Conservation (phyloP, 2,329 filamentous ascomycete genomes). For the Venturia nashicola region DNA sequence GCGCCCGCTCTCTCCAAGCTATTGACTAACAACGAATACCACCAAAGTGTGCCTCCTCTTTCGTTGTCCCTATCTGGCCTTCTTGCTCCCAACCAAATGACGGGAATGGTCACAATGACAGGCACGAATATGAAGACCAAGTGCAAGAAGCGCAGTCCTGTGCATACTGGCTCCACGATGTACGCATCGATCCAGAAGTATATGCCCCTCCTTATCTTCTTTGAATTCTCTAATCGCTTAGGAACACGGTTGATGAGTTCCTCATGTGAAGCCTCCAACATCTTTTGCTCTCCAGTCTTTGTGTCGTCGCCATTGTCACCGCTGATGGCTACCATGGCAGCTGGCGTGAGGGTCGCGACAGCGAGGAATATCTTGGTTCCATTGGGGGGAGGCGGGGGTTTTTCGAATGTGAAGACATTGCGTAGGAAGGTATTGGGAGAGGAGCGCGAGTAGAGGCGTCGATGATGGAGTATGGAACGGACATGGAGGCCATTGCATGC, state of each 20-base stretch:
- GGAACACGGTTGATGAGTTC: constrained; percentile 63
- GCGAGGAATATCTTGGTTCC: constrained; percentile 24
- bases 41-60: constrained; percentile 75
- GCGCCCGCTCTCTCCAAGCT: constrained; percentile 90
- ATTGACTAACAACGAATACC: constrained; percentile 79
- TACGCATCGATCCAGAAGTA: constrained; percentile 58
- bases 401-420: constrained; percentile 13
- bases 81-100: constrained; percentile 64
- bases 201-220: constrained; percentile 44
- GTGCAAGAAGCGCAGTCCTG: constrained; percentile 77
- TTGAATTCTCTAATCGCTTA: constrained; percentile 47
- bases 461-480: constrained; percentile 13
- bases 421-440: constrained; percentile 9
- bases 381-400: constrained; percentile 21
- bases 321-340: constrained; percentile 46
- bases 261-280: constrained; percentile 69
- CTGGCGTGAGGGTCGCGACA: constrained; percentile 37
- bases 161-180: constrained; percentile 74
- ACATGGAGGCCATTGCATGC: constrained; percentile 17
- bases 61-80: constrained; percentile 57
- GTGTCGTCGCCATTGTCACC: constrained; percentile 35
- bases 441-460: constrained; percentile 5
- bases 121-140: constrained; percentile 82
- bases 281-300: constrained; percentile 69
- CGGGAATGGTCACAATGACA: constrained; percentile 67